Percentiles rank a stretch among this genome's conserved stretches.
Conservation (phyloP, 331 rosid genomes). For the Quercus lobata region DNA sequence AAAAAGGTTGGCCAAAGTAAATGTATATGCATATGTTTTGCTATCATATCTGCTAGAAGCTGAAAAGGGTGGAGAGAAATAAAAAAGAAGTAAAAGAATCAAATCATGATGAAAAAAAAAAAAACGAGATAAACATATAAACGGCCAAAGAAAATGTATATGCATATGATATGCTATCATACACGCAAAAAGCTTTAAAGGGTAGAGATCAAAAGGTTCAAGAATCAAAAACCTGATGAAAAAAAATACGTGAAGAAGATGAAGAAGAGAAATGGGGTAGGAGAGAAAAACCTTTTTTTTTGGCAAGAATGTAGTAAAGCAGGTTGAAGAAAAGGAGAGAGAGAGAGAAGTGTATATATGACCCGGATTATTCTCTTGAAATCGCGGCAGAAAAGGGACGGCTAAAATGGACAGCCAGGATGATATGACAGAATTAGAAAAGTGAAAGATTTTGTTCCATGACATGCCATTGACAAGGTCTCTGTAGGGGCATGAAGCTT, state of each 20-base stretch:
- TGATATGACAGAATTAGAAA: slow-evolving; percentile 41
- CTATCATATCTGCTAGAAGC: background rate
- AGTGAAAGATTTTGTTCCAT: slow-evolving; percentile 29
- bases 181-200: background rate
- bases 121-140: background rate
- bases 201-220: slow-evolving; percentile 2
- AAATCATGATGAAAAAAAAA: background rate
- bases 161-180: slow-evolving; percentile 1
- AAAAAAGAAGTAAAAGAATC: background rate
- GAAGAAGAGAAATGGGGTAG: background rate
- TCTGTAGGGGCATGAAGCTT: background rate
- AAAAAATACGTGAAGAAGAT: background rate
- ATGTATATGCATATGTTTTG: background rate
- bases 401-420: slow-evolving; percentile 30
- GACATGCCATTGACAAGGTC: slow-evolving; percentile 31
- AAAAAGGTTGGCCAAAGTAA: background rate
- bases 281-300: slow-evolving; percentile 36
- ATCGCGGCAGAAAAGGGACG: slow-evolving; percentile 13
- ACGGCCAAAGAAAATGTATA: too few relatives aligned
- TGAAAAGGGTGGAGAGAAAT: background rate
- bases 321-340: slow-evolving; percentile 19
- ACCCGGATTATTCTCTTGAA: slow-evolving; percentile 39
- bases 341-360: slow-evolving; percentile 20
- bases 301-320: slow-evolving; percentile 40
- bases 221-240: background rate